phyloP scores from a whole-genome alignment of 2,329 filamentous ascomycete genomes.

The Neonectria coccinea region DNA sequence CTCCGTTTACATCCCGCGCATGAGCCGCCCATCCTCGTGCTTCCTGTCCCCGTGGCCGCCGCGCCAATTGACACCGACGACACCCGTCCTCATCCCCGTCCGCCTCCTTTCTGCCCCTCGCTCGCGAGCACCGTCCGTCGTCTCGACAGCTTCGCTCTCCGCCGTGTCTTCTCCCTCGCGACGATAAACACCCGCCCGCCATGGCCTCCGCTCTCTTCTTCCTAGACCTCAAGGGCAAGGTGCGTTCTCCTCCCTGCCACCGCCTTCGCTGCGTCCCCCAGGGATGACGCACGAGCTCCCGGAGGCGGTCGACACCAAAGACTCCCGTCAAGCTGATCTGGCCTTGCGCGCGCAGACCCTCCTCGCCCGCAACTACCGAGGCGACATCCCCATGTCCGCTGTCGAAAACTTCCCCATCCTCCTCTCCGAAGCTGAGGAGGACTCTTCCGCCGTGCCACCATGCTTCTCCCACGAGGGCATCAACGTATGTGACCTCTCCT shows the following conservation, averaged over 20 bases:
- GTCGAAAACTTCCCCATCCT: slow-evolving; percentile 98
- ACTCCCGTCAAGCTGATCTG: slow-evolving; percentile 38
- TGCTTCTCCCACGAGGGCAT: slow-evolving; percentile 99
- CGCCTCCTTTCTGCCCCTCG: slow-evolving; percentile 45
- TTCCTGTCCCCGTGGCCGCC: slow-evolving; percentile 37
- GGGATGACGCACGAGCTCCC: slow-evolving; percentile 5
- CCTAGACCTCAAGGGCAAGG: slow-evolving; percentile 99
- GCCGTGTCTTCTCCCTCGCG: slow-evolving; percentile 37
- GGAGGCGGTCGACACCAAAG: slow-evolving; percentile 8
- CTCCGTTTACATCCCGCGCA: slow-evolving; percentile 25
- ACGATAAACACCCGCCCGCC: slow-evolving; percentile 50
- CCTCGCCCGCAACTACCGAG: slow-evolving; percentile 96
- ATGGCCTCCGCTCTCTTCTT: slow-evolving; percentile 99
- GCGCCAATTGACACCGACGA: slow-evolving; percentile 44
- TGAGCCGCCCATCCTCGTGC: slow-evolving; percentile 32
- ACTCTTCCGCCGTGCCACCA: slow-evolving; percentile 95
- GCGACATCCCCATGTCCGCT: slow-evolving; percentile 98
- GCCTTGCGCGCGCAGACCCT: slow-evolving; percentile 77
- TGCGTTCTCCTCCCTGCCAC: slow-evolving; percentile 51
- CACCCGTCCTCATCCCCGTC: slow-evolving; percentile 25
- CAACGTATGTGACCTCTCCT: slow-evolving; percentile 73
- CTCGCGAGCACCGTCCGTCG: slow-evolving; percentile 21
- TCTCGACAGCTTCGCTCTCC: slow-evolving; percentile 25
- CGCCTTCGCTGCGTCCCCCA: slow-evolving; percentile 1
- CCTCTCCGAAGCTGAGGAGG: slow-evolving; percentile 98